These are phyloP conservation scores for Globisporangium recalcitrans DNA, from an alignment of 352 stramenopile genomes.

Conservation along the genomic window DNA sequence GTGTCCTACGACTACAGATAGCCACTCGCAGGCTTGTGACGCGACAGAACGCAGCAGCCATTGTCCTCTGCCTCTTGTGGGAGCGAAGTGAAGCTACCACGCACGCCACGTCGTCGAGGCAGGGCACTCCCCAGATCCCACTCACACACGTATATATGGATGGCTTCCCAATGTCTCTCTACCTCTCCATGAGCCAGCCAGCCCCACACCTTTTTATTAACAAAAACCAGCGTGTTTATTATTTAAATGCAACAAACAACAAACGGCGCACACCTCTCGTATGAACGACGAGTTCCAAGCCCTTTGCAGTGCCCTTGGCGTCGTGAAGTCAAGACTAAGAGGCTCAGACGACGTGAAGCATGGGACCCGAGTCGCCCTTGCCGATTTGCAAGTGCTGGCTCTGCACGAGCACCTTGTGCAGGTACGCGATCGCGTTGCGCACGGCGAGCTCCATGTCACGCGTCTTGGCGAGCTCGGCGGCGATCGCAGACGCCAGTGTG, in stretches of 20 bases:
- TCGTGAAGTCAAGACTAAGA: neutral
- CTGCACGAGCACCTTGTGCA: conserved; percentile 33
- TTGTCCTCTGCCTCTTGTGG: neutral
- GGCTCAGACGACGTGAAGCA: conserved; percentile 35
- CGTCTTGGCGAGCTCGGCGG: conserved; percentile 72
- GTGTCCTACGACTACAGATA: conserved; percentile 14
- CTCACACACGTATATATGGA: conserved; percentile 1
- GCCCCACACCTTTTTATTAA: neutral
- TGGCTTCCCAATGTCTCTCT: neutral
- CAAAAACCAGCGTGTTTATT: conserved; percentile 1
- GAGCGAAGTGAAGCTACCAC: conserved; percentile 10
- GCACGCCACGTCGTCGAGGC: neutral
- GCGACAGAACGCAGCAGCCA: neutral
- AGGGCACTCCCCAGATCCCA: neutral
- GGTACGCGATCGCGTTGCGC: conserved; percentile 30
- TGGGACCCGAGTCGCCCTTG: conserved; percentile 31
- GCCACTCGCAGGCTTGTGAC: neutral
- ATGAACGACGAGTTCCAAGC: too few relatives aligned
- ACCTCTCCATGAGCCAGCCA: neutral
- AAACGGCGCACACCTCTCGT: neutral
- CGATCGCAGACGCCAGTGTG: conserved; percentile 90
- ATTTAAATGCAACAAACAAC: conserved; percentile 8
- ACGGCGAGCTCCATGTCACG: conserved; percentile 35
- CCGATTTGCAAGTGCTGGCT: conserved; percentile 34
- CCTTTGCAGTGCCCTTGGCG: too few relatives aligned